phyloP scores from a whole-genome alignment of 352 stramenopile species.

The Globisporangium solare region DNA sequence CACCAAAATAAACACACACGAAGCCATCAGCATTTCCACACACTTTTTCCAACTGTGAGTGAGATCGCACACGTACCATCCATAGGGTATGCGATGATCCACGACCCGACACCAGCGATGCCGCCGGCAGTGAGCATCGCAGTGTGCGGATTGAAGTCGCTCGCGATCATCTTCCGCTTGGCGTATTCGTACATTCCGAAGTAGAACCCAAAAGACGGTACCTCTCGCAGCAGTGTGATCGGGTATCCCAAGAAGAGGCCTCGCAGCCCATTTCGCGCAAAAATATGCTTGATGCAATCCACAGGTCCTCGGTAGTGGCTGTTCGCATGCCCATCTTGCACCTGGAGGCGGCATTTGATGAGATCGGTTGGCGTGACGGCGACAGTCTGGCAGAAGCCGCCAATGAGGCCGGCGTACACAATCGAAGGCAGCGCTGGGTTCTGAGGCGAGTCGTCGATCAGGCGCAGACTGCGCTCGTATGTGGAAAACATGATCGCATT shows the following conservation, averaged over 20 bases:
- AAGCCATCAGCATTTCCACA: background rate
- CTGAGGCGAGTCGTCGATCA: constrained; percentile 51
- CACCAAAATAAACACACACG: background rate
- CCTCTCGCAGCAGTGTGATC: constrained; percentile 69
- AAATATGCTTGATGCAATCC: constrained; percentile 78
- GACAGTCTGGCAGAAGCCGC: constrained; percentile 75
- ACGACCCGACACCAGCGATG: constrained; percentile 69
- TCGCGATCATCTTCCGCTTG: constrained; percentile 67
- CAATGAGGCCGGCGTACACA: constrained; percentile 58
- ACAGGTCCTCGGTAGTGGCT: constrained; percentile 60
- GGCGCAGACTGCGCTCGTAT: constrained; percentile 66
- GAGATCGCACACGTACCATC: constrained; percentile 41
- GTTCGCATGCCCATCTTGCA: constrained; percentile 58
- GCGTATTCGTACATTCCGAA: constrained; percentile 79
- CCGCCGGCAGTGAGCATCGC: constrained; percentile 82
- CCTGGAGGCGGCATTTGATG: constrained; percentile 83
- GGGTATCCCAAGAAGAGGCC: constrained; percentile 75
- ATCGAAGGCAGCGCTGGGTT: constrained; percentile 61
- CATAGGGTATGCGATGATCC: constrained; percentile 77
- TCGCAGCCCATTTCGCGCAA: constrained; percentile 43
- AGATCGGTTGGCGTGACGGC: constrained; percentile 73
- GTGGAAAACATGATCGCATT: constrained; percentile 85
- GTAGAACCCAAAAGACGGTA: constrained; percentile 82
- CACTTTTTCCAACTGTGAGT: background rate
- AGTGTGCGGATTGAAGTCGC: constrained; percentile 46